Base-by-base conservation (phyloP, 139 green algal species). In the Chlorella sp. region DNA sequence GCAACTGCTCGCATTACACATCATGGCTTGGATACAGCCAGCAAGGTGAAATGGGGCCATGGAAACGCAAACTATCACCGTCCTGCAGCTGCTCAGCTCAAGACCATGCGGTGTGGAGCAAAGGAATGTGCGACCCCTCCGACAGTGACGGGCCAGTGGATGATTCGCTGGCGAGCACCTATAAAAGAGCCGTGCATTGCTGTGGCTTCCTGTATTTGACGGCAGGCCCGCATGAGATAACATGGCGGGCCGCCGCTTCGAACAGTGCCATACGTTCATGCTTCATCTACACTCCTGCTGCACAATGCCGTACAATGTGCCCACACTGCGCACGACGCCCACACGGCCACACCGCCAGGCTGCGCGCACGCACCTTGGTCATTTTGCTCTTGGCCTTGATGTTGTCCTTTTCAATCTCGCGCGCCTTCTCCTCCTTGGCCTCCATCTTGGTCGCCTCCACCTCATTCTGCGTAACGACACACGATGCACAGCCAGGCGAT, bases 301-400 rank as follows among this genome's bases (percentile, higher is more conserved):
- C 42, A 26, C 42, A 55, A 17, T 55, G 42, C 42, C 42, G n/a
- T n/a, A n/a, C n/a, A n/a, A n/a, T n/a, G n/a, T n/a, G n/a, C n/a
- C n/a, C n/a, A n/a, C n/a, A n/a, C n/a, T n/a, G n/a, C n/a, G n/a
- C n/a, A n/a, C n/a, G n/a, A n/a, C n/a, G n/a, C n/a, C n/a, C n/a
- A n/a, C n/a, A n/a, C n/a, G n/a, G n/a, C n/a, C n/a, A n/a, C n/a
- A n/a, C n/a, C n/a, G n/a, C n/a, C n/a, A n/a, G n/a, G n/a, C n/a
- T n/a, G 14, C 17, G n/a, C n/a, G n/a, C 26, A 51, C 63, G n/a
- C 30, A 74, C 76, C 66, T 81, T 81, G 55, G 70, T 81, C 76
- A 81, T 81, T 65, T 81, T 81, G 55, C 49, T 71, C 59, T 77
- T 77, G n/a, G 76, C 90, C 85, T 97, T 98, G 77, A 92, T 90